Evolutionary conservation across 495 filamentous ascomycete genomes (phyloP), one percentile per base, ranked within the genome.

Genomic region (Rhypophila decipiens): DNA sequence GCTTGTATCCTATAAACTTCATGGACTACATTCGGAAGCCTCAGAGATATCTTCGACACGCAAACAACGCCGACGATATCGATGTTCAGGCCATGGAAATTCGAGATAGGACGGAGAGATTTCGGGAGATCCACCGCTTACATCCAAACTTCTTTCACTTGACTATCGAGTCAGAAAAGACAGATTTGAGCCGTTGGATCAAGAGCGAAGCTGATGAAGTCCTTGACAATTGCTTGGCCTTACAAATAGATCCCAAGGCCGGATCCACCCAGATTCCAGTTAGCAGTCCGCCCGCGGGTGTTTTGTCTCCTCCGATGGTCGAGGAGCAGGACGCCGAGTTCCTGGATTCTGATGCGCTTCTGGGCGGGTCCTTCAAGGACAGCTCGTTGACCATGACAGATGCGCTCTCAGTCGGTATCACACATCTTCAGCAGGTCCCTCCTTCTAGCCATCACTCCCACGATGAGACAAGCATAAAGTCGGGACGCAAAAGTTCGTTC

Each of bases 1-100:
- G 85, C 11, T 67, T 89, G 8, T 89, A 88, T 51, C 85, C 85
- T n/a, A 76, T 87, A 49, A 87, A 87, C 57, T 83, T 89, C 59
- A 76, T 83, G 70, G 78, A 78, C 52, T 89, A 86, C 64, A 83
- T 89, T 38, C 73, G 84, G 20, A 87, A 89, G 53, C 85, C 85
- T 2, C 76, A 85, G 29, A 75, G 80, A 55, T 87, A 81, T 49
- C 65, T 89, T 2, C 77, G 83, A 33, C 76, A 81, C 53, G 74
- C 77, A 5, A 70, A 81, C 39, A 79, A 78, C 42, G 74, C 76
- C 18, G 80, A 87, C 22, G 80, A 84, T 36, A 72, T 88, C 36
- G 85, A 88, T 53, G 73, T 88, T 8, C 79, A 86, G 47, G 81
- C 84, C 29, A 76, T 73, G 22, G 78, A 85, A n/a, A 84, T 89